These are phyloP conservation scores for Blastomyces emzantsi DNA, from an alignment of 2,329 filamentous ascomycete genomes.

Conservation along the genomic window DNA sequence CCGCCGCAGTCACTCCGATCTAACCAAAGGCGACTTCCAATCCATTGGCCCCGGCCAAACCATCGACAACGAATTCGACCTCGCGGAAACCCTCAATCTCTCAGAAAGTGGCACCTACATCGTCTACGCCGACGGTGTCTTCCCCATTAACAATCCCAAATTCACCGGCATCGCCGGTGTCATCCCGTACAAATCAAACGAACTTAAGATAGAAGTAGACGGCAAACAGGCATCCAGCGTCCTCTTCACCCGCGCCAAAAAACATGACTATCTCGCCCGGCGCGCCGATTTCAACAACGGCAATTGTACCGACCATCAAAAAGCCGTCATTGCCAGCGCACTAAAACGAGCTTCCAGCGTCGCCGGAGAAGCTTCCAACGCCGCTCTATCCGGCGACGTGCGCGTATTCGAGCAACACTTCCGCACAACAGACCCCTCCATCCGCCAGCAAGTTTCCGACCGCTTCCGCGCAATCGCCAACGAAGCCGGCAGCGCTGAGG, in stretches of 20 bases:
- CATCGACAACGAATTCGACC: slow-evolving; percentile 12
- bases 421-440: neutral
- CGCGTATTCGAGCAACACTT: neutral
- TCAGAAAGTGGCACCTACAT: slow-evolving; percentile 10
- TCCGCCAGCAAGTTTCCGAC: neutral
- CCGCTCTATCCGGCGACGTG: neutral
- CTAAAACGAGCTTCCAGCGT: neutral
- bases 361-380: neutral
- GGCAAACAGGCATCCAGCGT: neutral
- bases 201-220: neutral
- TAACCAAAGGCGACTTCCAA: slow-evolving; percentile 8
- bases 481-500: neutral
- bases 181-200: neutral
- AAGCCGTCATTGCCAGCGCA: neutral
- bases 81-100: slow-evolving; percentile 14
- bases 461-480: slow-evolving; percentile 1
- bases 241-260: neutral
- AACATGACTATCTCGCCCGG: too few relatives aligned
- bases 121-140: slow-evolving; percentile 9
- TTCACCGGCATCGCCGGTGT: neutral
- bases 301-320: neutral
- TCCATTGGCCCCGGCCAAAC: slow-evolving; percentile 10
- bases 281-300: neutral
- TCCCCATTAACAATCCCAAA: slow-evolving; percentile 9
- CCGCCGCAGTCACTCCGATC: neutral